Conservation (phyloP, 2,329 filamentous ascomycete genomes). For the Colletotrichum sublineola region DNA sequence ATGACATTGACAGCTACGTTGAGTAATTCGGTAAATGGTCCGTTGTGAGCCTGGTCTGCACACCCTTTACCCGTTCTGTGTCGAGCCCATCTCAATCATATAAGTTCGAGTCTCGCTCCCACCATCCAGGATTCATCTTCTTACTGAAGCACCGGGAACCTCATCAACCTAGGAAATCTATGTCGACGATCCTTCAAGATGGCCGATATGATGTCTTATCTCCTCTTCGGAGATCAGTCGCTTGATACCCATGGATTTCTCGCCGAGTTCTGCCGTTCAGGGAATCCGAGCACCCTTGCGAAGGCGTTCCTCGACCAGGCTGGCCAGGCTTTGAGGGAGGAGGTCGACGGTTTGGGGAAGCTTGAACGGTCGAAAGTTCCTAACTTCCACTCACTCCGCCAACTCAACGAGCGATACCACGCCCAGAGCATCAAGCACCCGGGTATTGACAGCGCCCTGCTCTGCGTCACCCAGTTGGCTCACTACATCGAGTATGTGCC, state of each 20-base stretch:
- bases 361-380: conserved; percentile 71
- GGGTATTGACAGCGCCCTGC: conserved; percentile 73
- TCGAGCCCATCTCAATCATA: conserved; percentile 42
- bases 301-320: conserved; percentile 72
- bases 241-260: conserved; percentile 75
- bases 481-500: conserved; percentile 76
- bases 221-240: conserved; percentile 80
- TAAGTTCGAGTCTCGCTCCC: conserved; percentile 43
- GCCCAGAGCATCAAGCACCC: conserved; percentile 68
- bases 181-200: conserved; percentile 53
- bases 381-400: conserved; percentile 71
- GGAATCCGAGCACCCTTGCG: conserved; percentile 64
- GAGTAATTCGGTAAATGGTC: conserved; percentile 44
- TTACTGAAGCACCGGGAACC: conserved; percentile 39
- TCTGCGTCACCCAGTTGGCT: conserved; percentile 74
- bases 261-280: conserved; percentile 64
- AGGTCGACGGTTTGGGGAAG: conserved; percentile 69
- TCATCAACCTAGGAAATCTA: conserved; percentile 45
- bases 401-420: conserved; percentile 75
- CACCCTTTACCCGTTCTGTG: conserved; percentile 27
- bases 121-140: conserved; percentile 25
- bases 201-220: conserved; percentile 64
- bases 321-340: conserved; percentile 69
- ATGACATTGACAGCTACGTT: conserved; percentile 45
- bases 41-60: conserved; percentile 31